Evolutionary conservation across 2,329 filamentous ascomycete genomes (phyloP).

Genomic region (Colletotrichum melonis): DNA sequence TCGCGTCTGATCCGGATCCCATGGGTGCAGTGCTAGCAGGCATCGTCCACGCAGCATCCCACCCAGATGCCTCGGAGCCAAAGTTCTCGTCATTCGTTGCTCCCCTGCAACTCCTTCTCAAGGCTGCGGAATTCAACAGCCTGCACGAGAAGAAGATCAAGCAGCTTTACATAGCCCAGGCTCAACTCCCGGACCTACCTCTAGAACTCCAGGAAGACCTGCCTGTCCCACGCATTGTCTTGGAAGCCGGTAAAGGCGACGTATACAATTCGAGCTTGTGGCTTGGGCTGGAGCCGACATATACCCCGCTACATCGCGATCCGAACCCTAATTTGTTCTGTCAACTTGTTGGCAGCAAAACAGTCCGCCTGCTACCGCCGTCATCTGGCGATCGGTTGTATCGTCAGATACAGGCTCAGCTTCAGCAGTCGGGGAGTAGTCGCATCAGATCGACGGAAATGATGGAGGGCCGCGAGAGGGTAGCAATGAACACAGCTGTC

Average conservation of each 20-base stretch:
- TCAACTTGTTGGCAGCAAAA: slow-evolving; percentile 81
- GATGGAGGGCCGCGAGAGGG: slow-evolving; percentile 85
- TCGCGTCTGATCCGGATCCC: slow-evolving; percentile 35
- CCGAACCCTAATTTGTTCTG: slow-evolving; percentile 95
- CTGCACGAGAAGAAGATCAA: slow-evolving; percentile 31
- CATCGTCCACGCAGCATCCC: slow-evolving; percentile 44
- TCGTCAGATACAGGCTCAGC: slow-evolving; percentile 54
- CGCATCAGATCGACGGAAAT: slow-evolving; percentile 83
- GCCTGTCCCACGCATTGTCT: slow-evolving; percentile 73
- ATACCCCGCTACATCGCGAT: slow-evolving; percentile 90
- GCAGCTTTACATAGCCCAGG: slow-evolving; percentile 89
- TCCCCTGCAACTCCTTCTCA: slow-evolving; percentile 73
- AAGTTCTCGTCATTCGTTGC: slow-evolving; percentile 69
- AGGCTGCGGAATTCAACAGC: slow-evolving; percentile 62
- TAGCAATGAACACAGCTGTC: slow-evolving; percentile 73
- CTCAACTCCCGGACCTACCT: slow-evolving; percentile 77
- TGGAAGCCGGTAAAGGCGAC: slow-evolving; percentile 77
- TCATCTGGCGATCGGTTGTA: slow-evolving; percentile 73
- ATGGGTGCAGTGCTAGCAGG: slow-evolving; percentile 45
- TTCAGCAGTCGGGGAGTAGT: slow-evolving; percentile 53
- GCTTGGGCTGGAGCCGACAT: slow-evolving; percentile 88
- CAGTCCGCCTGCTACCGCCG: slow-evolving; percentile 77
- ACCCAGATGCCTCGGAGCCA: slow-evolving; percentile 37
- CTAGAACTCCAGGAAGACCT: slow-evolving; percentile 71
- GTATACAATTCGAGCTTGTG: slow-evolving; percentile 90